phyloP scores from a whole-genome alignment of 768 basidiomycete genomes.

The Suillus fuscotomentosus region DNA sequence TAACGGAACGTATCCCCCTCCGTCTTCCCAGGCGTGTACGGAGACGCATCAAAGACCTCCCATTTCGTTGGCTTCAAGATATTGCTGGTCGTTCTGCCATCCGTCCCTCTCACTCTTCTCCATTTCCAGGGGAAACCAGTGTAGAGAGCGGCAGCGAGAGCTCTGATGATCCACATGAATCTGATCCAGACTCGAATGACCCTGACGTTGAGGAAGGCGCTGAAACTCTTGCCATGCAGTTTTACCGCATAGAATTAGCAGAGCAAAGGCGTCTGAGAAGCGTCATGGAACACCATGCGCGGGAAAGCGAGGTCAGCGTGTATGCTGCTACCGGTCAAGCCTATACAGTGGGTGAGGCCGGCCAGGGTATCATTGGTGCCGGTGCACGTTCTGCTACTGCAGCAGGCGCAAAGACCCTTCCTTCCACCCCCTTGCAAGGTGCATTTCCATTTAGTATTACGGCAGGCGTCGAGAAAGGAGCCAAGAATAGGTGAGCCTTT shows the following conservation, averaged over 20 bases:
- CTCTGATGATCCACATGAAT: slow-evolving; percentile 31
- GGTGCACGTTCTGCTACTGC: not conserved
- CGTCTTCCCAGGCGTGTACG: slow-evolving; percentile 47
- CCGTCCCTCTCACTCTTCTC: slow-evolving; percentile 9
- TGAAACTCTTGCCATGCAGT: slow-evolving; percentile 86
- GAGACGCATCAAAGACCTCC: slow-evolving; percentile 67
- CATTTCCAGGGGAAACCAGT: slow-evolving; percentile 15
- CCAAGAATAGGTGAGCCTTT: slow-evolving; percentile 75
- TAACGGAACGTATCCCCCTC: slow-evolving; percentile 83
- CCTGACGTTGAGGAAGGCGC: slow-evolving; percentile 63
- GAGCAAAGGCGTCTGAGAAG: slow-evolving; percentile 88
- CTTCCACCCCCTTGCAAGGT: slow-evolving; percentile 16
- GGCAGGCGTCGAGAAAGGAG: slow-evolving; percentile 92
- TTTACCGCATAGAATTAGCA: slow-evolving; percentile 87
- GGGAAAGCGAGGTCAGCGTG: slow-evolving; percentile 42
- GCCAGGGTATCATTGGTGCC: not conserved
- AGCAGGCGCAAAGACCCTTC: slow-evolving; percentile 13
- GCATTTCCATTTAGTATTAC: slow-evolving; percentile 89
- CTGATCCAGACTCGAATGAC: slow-evolving; percentile 33
- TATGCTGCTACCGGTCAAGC: slow-evolving; percentile 8
- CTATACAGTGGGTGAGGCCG: slow-evolving; percentile 6
- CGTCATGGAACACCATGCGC: slow-evolving; percentile 88
- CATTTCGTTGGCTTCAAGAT: slow-evolving; percentile 74
- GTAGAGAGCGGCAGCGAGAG: slow-evolving; percentile 32
- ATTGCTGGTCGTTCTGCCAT: slow-evolving; percentile 57